Evolutionary conservation across 805 yeast species (phyloP).

Genomic region (Cyberlindnera mississippiensis): DNA sequence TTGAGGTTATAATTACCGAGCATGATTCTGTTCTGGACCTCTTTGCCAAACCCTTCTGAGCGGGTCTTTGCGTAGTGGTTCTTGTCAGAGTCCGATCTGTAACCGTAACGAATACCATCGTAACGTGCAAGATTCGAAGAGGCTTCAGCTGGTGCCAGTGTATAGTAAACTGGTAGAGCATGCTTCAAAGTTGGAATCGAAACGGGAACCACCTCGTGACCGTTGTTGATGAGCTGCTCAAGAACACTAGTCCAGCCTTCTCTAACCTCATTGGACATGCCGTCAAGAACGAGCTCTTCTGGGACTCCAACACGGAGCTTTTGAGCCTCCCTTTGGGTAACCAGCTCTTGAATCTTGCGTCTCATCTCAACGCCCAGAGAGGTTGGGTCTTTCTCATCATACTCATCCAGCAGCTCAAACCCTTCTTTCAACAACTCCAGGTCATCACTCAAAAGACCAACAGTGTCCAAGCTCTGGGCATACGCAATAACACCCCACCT

Average conservation of each 20-base stretch:
- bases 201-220: constrained; percentile 51
- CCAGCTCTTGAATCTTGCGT: constrained; percentile 5
- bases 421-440: constrained; percentile 43
- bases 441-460: constrained; percentile 68
- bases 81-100: constrained; percentile 37
- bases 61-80: constrained; percentile 58
- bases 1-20: constrained; percentile 86
- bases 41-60: constrained; percentile 65
- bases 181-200: constrained; percentile 66
- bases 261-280: constrained; percentile 46
- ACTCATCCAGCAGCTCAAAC: constrained; percentile 50
- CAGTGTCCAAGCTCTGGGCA: constrained; percentile 93
- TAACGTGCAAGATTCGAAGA: constrained; percentile 85
- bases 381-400: constrained; percentile 81
- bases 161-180: constrained; percentile 78
- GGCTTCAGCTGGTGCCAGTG: constrained; percentile 90
- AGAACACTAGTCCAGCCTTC: constrained; percentile 46
- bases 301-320: constrained; percentile 67
- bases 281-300: constrained; percentile 55
- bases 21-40: constrained; percentile 77
- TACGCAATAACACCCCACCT: constrained; percentile 90
- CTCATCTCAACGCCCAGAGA: constrained; percentile 41
- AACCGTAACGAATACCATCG: constrained; percentile 89
- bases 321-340: neutral
- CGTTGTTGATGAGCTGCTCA: constrained; percentile 35